Base-by-base conservation (phyloP, 1,284 basidiomycete species). In the Leccinum idahoense region DNA sequence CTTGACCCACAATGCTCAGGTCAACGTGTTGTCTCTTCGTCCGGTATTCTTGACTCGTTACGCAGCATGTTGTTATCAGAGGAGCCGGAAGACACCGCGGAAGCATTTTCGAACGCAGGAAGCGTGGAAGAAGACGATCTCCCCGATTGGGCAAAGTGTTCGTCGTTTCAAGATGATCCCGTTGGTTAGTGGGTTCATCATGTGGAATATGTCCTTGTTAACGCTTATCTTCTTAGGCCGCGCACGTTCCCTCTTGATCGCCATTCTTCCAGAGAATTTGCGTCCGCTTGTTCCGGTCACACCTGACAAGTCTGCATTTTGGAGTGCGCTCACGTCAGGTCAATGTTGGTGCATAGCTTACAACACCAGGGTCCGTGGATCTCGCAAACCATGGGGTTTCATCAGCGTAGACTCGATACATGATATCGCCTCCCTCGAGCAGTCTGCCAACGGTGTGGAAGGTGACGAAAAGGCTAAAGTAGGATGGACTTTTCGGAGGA, bases 361-460 rank as follows among this genome's bases (percentile, higher is more conserved):
- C 77, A 96, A 95, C 73, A 76, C 82, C 4, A 88, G 85, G 11
- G 88, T 95, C 0, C 84, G 93, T 35, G 82, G 85, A 63, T 94
- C 92, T 8, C 85, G 85, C 59, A 86, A 89, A 67, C 90, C 92
- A 2, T 96, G 93, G 93, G 94, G 93, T 0, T 95, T 89, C 74
- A 90, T 96, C 62, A 89, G 83, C 62, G 78, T 82, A 37, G 85
- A 89, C 63, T 84, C 86, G 3, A 87, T 96, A 20, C 93, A 96
- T 70, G 89, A 93, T 69, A 86, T 94, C 54, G 75, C 86, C 20
- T 78, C 82, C 2, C 80, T 92, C 41, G 86, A 91, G 69, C 77
- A 75, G 59, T 78, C 69, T 8, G 73, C 70, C 11, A 74, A 74
- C 39, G 75, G 68, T n/a, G 74, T 75, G 37, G 77, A 76, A 60